Evolutionary conservation across 495 filamentous ascomycete genomes (phyloP), one percentile per base, ranked within the genome.

Genomic region (Amphirosellinia nigrospora): DNA sequence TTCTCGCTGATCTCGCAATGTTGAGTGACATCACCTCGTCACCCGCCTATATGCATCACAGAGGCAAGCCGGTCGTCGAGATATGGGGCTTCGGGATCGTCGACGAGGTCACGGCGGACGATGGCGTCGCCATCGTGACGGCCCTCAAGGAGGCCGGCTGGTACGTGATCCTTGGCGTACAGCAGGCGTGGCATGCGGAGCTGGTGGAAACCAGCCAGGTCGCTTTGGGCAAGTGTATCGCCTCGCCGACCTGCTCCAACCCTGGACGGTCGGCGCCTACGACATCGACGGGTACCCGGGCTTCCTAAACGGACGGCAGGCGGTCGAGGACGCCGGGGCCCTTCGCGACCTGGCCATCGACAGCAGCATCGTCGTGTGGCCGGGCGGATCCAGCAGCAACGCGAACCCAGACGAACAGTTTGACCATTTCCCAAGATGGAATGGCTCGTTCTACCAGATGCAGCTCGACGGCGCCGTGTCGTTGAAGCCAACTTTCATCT

Each of bases 261-360:
- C 77, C 0, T 79, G 77, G 77, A 75, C 77, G 0, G 77, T 79
- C 15, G 77, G 77, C 30, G 56, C 73, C 2, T 79, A 78, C 46
- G 70, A 69, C 38, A 70, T 67, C 36, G 65, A 71, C 39, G 66
- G 63, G n/a, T 79, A 79, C 48, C 60, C 66, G 41, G 61, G 39
- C 32, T 74, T 74, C 56, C 71, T 63, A 15, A 69, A 66, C 19
- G 70, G 72, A 10, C 66, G 68, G 13, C 74, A 73, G 41, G 70
- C 73, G 6, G 64, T 71, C 39, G 75, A 78, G 45, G 74, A 78
- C n/a, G 69, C 66, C 21, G 36, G 56, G 11, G 72, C 76, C 10
- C 69, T 76, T 41, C 68, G 30, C n/a, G 71, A 73, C 9, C 38
- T 78, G 2, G 74, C 72, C 8, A 74, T 78, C 43, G 71, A 71